Conservation (phyloP, 495 filamentous ascomycete species). For the Penicillium bialowiezense region DNA sequence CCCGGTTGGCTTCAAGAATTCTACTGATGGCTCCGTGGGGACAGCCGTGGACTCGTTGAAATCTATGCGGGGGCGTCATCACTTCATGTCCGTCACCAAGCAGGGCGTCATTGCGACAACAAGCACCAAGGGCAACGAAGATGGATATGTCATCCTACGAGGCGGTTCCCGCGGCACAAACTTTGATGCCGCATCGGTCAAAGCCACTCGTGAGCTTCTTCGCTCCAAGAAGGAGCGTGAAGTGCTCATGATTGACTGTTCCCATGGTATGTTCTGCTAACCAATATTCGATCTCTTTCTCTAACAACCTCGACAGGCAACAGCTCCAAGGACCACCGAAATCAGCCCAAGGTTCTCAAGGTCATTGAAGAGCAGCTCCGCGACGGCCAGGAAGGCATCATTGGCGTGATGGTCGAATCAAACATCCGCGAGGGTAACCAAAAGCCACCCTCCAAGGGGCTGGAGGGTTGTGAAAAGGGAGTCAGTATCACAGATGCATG, state of each 20-base stretch:
- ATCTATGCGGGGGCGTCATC: conserved; percentile 78
- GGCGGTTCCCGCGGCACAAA: conserved; percentile 90
- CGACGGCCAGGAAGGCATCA: conserved; percentile 77
- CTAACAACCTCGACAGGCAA: conserved; percentile 22
- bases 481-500: conserved; percentile 95
- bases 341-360: conserved; percentile 89
- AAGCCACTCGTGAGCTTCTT: conserved; percentile 69
- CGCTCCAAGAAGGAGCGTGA: conserved; percentile 76
- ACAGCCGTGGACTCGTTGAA: conserved; percentile 93
- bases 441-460: conserved; percentile 79
- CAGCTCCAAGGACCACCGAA: conserved; percentile 58
- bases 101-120: conserved; percentile 91
- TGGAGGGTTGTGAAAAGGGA: conserved; percentile 75
- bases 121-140: conserved; percentile 83
- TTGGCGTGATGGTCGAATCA: conserved; percentile 95
- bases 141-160: conserved; percentile 92
- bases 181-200: conserved; percentile 77
- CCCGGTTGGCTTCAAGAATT: conserved; percentile 97
- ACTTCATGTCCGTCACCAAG: conserved; percentile 96
- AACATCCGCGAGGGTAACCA: conserved; percentile 91
- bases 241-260: conserved; percentile 94
- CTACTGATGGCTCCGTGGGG: conserved; percentile 83
- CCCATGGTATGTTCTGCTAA: conserved; percentile 52
- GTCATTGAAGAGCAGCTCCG: conserved; percentile 75
- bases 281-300: neutral